Evolutionary conservation across 441 rosid genomes (phyloP), one percentile per base, ranked within the genome.

Genomic region (Biscutella laevigata): DNA sequence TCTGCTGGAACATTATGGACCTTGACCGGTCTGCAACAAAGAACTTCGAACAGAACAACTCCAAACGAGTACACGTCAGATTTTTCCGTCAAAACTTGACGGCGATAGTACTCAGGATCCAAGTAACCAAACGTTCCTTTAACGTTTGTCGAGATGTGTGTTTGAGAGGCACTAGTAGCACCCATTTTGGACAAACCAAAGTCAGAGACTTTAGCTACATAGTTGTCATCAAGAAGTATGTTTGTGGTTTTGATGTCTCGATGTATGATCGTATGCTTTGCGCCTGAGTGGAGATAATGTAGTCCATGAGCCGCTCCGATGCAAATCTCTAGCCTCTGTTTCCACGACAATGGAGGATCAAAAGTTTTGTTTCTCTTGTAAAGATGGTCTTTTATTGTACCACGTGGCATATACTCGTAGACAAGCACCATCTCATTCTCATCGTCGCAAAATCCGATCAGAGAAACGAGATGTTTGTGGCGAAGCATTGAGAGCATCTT

Each of bases 1-100:
- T 52, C 61, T 35, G 17, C 61, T 3, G 19, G 61, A 4, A 2
- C 59, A 1, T 42, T 16, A 7, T 56, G 57, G 29, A 49, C 55
- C 12, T 58, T 34, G 0, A 78, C 69, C 0, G 79, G 84, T 62
- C 77, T 65, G 19, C 71, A 76, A 7, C 78, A 77, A 4, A 81
- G 13, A 5, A 79, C 74, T 57, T 84, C 82, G 6, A 76, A 67
- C 41, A 79, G 27, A 25, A 81, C 88, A 27, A 83, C 82, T 0
- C 85, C 92, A 2, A 83, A 81, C 0, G 85, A 81, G 50, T 79
- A 83, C 11, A 80, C 80, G 61, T 83, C 85, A 0, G 85, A 80
- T 66, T 83, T 78, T 3, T 78, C 91, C 0, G 85, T 81, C 32
- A 79, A 57, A 46, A 48, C 47, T 48, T 77, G 79, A 24, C 71